phyloP scores from a whole-genome alignment of 129 eudicot species.

The Oenanthe sinensis region DNA sequence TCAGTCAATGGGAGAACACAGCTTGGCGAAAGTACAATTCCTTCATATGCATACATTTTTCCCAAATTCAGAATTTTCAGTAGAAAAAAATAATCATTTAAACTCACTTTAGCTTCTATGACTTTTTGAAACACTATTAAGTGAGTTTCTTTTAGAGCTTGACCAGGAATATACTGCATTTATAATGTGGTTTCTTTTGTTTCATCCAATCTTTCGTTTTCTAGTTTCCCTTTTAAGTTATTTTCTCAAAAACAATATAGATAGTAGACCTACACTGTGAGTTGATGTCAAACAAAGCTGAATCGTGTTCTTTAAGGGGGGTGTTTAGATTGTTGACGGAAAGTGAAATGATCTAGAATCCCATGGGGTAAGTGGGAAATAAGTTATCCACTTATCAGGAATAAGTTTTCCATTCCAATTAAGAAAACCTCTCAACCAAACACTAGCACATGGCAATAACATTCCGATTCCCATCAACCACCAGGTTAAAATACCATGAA shows the following conservation, averaged over 20 bases:
- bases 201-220: background rate
- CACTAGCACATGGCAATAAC: background rate
- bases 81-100: background rate
- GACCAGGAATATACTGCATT: background rate
- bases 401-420: too few relatives aligned
- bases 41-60: background rate
- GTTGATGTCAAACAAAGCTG: background rate
- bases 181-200: background rate
- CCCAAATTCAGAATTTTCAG: background rate
- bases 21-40: conserved; percentile 1
- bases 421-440: background rate
- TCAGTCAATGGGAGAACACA: conserved; percentile 77
- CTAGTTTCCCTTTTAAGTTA: background rate
- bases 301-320: background rate
- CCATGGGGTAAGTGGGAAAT: too few relatives aligned
- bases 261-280: background rate
- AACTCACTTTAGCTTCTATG: background rate
- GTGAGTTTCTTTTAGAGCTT: background rate
- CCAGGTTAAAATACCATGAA: background rate
- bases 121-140: conserved; percentile 18
- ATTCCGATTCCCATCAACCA: too few relatives aligned
- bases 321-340: background rate
- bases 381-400: too few relatives aligned
- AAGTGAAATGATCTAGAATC: background rate
- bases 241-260: background rate